A percentile compares a stretch with the other conserved stretches of the same genome.
Conservation (phyloP, 192 early-diverging fungal species). For the Dispira simplex region DNA sequence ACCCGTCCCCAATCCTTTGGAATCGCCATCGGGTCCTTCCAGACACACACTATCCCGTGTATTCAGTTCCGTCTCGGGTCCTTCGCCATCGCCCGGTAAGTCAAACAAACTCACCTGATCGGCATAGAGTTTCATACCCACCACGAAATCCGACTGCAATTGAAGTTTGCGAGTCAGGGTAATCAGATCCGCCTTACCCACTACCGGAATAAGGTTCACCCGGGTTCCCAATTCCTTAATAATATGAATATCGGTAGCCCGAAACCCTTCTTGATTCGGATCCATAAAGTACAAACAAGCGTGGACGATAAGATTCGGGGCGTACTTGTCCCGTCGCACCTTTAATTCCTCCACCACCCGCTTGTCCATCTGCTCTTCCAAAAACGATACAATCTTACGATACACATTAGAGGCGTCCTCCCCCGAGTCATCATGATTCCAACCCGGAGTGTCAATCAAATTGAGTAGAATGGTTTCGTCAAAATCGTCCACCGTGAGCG, state of each 20-base stretch:
- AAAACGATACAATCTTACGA: not conserved
- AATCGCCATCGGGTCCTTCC: not conserved
- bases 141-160: conserved; percentile 72
- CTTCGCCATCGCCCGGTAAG: conserved; percentile 60
- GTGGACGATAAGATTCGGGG: conserved; percentile 30
- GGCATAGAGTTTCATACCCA: conserved; percentile 61
- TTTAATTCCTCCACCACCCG: conserved; percentile 6
- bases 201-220: conserved; percentile 89
- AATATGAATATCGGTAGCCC: conserved; percentile 73
- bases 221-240: conserved; percentile 87
- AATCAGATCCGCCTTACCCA: conserved; percentile 86
- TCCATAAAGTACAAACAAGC: conserved; percentile 86
- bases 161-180: conserved; percentile 67
- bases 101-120: conserved; percentile 67
- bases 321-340: conserved; percentile 4
- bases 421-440: not conserved
- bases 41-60: no score
- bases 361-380: conserved; percentile 6
- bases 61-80: conserved; percentile 32
- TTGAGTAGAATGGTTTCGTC: conserved; percentile 5
- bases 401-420: not conserved
- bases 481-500: conserved; percentile 2
- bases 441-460: conserved; percentile 2
- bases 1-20: not conserved
- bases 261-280: conserved; percentile 37